phyloP scores from a whole-genome alignment of 805 yeast genomes.

The Cyberlindnera lachancei region DNA sequence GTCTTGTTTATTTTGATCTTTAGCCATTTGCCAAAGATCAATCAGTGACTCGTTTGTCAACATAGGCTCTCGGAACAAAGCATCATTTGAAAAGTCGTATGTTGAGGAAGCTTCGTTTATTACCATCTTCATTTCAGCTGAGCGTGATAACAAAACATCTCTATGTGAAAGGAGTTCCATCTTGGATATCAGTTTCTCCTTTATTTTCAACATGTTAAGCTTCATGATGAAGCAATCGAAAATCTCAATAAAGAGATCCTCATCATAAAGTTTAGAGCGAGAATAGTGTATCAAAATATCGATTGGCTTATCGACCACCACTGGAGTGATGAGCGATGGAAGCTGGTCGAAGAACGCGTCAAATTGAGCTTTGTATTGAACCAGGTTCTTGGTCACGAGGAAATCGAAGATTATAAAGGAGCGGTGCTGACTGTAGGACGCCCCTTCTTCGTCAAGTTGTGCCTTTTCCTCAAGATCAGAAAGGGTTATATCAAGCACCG shows the following conservation, averaged over 20 bases:
- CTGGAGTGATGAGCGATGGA: slow-evolving; percentile 26
- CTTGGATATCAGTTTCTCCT: slow-evolving; percentile 23
- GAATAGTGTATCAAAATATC: slow-evolving; percentile 27
- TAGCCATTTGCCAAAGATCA: slow-evolving; percentile 27
- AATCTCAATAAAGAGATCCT: slow-evolving; percentile 19
- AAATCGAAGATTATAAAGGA: slow-evolving; percentile 23
- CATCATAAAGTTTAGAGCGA: slow-evolving; percentile 18
- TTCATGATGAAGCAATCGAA: slow-evolving; percentile 25
- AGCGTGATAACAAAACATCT: slow-evolving; percentile 11
- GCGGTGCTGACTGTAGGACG: slow-evolving; percentile 14
- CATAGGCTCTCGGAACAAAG: slow-evolving; percentile 23
- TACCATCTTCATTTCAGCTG: slow-evolving; percentile 16
- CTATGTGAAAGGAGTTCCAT: slow-evolving; percentile 26
- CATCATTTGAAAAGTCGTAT: slow-evolving; percentile 24
- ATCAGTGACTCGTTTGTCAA: slow-evolving; percentile 28
- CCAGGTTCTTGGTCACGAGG: slow-evolving; percentile 20
- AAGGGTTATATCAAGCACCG: slow-evolving; percentile 12
- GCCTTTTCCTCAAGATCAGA: slow-evolving; percentile 13
- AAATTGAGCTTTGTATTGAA: slow-evolving; percentile 22
- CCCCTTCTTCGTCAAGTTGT: slow-evolving; percentile 17
- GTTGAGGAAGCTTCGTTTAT: slow-evolving; percentile 17
- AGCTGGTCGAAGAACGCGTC: slow-evolving; percentile 27
- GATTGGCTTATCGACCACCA: slow-evolving; percentile 26
- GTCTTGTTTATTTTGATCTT: slow-evolving; percentile 10
- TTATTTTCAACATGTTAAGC: slow-evolving; percentile 14